phyloP scores from a whole-genome alignment of 2,329 filamentous ascomycete genomes.

The Colletotrichum sp. region DNA sequence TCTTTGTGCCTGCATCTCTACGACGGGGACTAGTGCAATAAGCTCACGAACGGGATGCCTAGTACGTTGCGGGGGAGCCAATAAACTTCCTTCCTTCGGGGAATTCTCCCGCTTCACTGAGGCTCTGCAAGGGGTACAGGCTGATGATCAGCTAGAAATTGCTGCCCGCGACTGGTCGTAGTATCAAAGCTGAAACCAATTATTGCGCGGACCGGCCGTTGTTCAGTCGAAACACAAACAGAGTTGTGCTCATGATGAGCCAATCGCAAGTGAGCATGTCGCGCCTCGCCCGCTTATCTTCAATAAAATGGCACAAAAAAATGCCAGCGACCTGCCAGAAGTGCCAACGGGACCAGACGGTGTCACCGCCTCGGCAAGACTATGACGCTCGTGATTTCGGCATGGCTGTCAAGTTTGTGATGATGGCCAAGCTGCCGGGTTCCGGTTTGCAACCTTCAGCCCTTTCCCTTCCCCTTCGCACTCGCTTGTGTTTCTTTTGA shows the following conservation, averaged over 20 bases:
- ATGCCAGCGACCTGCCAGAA: background rate
- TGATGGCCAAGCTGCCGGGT: background rate
- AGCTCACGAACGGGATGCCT: slow-evolving; percentile 1
- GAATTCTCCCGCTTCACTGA: background rate
- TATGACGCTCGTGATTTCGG: background rate
- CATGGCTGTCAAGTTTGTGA: background rate
- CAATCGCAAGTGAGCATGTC: slow-evolving; percentile 1
- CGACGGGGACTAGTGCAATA: background rate
- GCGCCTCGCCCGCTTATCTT: background rate
- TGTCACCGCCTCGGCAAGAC: background rate
- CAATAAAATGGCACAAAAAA: background rate
- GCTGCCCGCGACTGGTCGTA: background rate
- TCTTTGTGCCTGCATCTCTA: background rate
- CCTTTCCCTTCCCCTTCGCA: background rate
- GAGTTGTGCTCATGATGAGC: background rate
- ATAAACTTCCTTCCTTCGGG: background rate
- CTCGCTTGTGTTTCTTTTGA: background rate
- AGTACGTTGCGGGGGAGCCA: background rate
- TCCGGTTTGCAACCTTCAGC: background rate
- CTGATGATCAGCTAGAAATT: background rate
- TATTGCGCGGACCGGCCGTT: background rate
- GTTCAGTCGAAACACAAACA: slow-evolving; percentile 15
- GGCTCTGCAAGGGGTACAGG: background rate
- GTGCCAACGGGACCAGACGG: background rate
- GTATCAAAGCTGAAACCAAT: slow-evolving; percentile 17